phyloP scores from a whole-genome alignment of 495 filamentous ascomycete genomes.

The Trichoderma asperelloides region DNA sequence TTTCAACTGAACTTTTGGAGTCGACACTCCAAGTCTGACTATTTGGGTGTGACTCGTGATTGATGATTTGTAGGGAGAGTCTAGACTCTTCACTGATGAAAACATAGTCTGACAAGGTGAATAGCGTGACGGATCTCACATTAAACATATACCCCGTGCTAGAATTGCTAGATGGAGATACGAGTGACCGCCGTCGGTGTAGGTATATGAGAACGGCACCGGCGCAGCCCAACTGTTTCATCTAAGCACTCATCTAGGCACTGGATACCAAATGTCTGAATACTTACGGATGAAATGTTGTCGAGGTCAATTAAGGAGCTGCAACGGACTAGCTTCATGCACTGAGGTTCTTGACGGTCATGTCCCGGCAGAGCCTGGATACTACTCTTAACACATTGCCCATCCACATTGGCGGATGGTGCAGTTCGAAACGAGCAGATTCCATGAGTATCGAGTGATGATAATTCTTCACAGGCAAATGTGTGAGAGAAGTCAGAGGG shows the following conservation, averaged over 20 bases:
- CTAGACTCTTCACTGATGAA: constrained; percentile 77
- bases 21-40: constrained; percentile 71
- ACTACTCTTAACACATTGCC: constrained; percentile 38
- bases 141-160: constrained; percentile 42
- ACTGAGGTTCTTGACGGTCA: constrained; percentile 39
- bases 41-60: constrained; percentile 77
- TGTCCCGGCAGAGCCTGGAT: constrained; percentile 27
- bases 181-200: constrained; percentile 56
- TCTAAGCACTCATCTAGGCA: constrained; percentile 11
- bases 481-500: constrained; percentile 2
- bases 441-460: neutral
- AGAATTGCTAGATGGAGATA: constrained; percentile 47
- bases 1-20: constrained; percentile 57
- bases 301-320: constrained; percentile 70
- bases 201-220: constrained; percentile 78
- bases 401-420: constrained; percentile 2
- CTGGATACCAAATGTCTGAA: neutral
- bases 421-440: neutral
- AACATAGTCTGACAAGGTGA: constrained; percentile 68
- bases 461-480: constrained; percentile 4
- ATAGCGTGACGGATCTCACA: constrained; percentile 65
- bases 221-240: constrained; percentile 54
- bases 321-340: constrained; percentile 56
- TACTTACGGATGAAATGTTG: constrained; percentile 41
- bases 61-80: constrained; percentile 75